phyloP scores from a whole-genome alignment of 2,329 filamentous ascomycete species.

The Blumeriella jaapii region DNA sequence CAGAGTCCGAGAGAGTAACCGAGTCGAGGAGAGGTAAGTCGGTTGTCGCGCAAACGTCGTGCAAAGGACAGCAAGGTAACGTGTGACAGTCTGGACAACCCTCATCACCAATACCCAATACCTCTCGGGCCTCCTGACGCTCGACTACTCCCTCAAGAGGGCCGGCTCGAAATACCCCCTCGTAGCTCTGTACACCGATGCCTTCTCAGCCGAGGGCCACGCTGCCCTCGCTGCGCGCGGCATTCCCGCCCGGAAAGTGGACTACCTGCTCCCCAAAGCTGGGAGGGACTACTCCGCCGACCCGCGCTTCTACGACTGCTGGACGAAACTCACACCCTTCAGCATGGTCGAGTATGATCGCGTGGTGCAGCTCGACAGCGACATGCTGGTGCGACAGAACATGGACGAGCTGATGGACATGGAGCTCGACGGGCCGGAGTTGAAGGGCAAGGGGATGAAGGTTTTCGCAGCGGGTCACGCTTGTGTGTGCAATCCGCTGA shows the following conservation, averaged over 20 bases:
- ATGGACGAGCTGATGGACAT: conserved; percentile 94
- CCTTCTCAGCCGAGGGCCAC: conserved; percentile 58
- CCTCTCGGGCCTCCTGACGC: conserved; percentile 69
- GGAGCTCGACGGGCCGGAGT: conserved; percentile 47
- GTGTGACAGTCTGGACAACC: conserved; percentile 65
- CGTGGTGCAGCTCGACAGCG: conserved; percentile 75
- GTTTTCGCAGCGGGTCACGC: conserved; percentile 80
- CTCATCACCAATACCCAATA: conserved; percentile 79
- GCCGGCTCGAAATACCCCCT: conserved; percentile 61
- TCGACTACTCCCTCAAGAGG: conserved; percentile 63
- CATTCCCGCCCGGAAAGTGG: conserved; percentile 59
- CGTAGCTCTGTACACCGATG: conserved; percentile 71
- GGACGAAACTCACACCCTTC: conserved; percentile 77
- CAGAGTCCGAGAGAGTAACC: conserved; percentile 17
- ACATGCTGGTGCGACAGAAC: conserved; percentile 74
- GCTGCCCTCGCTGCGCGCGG: conserved; percentile 55
- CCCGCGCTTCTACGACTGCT: conserved; percentile 80
- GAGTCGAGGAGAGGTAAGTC: conserved; percentile 23
- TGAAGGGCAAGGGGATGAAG: conserved; percentile 38
- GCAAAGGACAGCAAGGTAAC: conserved; percentile 1
- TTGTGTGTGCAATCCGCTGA: conserved; percentile 75
- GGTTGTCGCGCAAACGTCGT: background rate
- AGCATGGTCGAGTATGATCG: conserved; percentile 64
- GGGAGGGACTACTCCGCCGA: conserved; percentile 62
- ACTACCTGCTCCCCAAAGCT: conserved; percentile 57